A percentile compares a stretch with the other conserved stretches of the same genome.
Evolutionary conservation across 768 basidiomycete species (phyloP).

Genomic region (Saitozyma podzolica): DNA sequence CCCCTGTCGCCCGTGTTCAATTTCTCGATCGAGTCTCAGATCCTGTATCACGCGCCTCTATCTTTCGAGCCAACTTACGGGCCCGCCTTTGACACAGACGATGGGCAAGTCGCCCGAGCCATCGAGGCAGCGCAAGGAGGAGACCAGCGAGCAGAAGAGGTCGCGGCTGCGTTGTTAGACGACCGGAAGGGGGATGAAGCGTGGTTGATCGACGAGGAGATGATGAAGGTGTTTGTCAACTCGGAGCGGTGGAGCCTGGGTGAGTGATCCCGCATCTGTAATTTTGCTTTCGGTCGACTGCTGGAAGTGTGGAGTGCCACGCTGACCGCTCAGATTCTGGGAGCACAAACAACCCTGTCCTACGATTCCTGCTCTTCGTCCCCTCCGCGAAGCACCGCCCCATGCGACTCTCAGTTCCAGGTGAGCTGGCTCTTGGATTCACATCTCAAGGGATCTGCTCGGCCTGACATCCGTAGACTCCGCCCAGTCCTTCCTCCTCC

Average conservation of each 20-base stretch:
- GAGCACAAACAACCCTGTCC: conserved; percentile 85
- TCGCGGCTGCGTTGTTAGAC: conserved; percentile 30
- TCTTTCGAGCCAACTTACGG: conserved; percentile 65
- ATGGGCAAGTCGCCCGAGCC: conserved; percentile 5
- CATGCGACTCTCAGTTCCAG: conserved; percentile 63
- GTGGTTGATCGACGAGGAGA: conserved; percentile 71
- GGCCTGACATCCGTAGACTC: conserved; percentile 19
- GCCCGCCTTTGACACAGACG: neutral
- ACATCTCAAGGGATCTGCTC: neutral
- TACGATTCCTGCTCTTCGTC: conserved; percentile 87
- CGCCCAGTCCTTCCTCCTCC: conserved; percentile 71
- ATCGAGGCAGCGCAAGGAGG: conserved; percentile 17
- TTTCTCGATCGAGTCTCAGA: conserved; percentile 90
- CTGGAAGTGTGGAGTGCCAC: neutral
- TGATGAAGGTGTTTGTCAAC: conserved; percentile 90
- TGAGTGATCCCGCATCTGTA: conserved; percentile 49
- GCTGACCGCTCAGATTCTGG: conserved; percentile 68
- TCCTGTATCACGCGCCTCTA: conserved; percentile 86
- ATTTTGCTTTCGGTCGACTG: neutral
- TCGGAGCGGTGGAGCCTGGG: conserved; percentile 95
- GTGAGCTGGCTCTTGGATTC: conserved; percentile 47
- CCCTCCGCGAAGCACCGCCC: conserved; percentile 72
- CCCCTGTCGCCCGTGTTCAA: conserved; percentile 72
- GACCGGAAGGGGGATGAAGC: conserved; percentile 43
- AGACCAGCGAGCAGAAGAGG: conserved; percentile 18